Evolutionary conservation across 345 rosid species (phyloP).

Genomic region (Microcos paniculata): DNA sequence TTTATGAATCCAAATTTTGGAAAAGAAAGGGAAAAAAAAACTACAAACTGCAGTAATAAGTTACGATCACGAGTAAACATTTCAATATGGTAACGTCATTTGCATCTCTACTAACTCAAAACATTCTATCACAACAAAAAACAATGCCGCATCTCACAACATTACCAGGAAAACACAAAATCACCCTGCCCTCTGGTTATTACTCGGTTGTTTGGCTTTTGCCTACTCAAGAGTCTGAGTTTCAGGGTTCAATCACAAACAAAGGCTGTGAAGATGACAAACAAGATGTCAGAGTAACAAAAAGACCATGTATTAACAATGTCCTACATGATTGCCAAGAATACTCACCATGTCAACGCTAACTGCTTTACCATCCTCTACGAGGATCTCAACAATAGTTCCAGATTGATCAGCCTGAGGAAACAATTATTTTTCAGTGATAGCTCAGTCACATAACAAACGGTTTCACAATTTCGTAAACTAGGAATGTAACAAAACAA

Average conservation of each 20-base stretch:
- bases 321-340: not conserved
- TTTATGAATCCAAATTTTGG: not conserved
- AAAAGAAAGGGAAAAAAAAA: too few species aligned
- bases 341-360: constrained; percentile 65
- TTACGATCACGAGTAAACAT: not conserved
- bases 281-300: not conserved
- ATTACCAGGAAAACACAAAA: constrained; percentile 10
- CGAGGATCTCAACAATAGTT: constrained; percentile 68
- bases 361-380: constrained; percentile 75
- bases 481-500: not conserved
- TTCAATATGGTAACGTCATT: not conserved
- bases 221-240: not conserved
- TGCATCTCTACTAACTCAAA: constrained; percentile 26
- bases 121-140: constrained; percentile 15
- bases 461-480: not conserved
- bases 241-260: constrained; percentile 71
- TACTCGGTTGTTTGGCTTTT: constrained; percentile 8
- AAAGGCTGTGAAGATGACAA: constrained; percentile 54
- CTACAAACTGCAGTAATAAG: not conserved
- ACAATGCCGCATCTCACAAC: constrained; percentile 34
- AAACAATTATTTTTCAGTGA: not conserved
- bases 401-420: constrained; percentile 77
- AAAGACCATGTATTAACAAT: not conserved
- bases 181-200: constrained; percentile 15
- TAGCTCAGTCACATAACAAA: not conserved